These are phyloP conservation scores for Stentor coeruleus DNA, from an alignment of 73 alveolate species.

Conservation along the genomic window DNA sequence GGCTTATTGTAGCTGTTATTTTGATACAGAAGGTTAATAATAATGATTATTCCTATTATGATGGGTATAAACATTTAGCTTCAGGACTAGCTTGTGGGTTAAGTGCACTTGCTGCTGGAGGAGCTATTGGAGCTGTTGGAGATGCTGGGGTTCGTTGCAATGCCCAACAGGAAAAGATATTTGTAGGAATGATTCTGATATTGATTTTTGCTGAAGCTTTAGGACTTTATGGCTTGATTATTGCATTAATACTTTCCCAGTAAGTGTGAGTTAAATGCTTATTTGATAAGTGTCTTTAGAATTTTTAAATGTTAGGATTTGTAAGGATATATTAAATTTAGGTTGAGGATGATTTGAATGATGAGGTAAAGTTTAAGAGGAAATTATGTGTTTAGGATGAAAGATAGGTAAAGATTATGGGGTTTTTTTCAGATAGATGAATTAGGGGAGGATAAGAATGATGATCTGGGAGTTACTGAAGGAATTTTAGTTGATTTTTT, in stretches of 20 bases:
- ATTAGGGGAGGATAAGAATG: too few species aligned
- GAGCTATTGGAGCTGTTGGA: slow-evolving; percentile 89
- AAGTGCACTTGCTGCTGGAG: slow-evolving; percentile 90
- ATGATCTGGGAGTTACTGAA: too few species aligned
- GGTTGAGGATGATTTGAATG: too few species aligned
- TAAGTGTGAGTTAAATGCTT: slow-evolving; percentile 38
- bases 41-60: slow-evolving; percentile 21
- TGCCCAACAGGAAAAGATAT: slow-evolving; percentile 58
- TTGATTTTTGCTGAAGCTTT: slow-evolving; percentile 89
- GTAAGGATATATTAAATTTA: too few species aligned
- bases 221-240: slow-evolving; percentile 87
- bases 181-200: slow-evolving; percentile 86
- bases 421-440: too few species aligned
- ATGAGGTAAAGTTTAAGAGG: too few species aligned
- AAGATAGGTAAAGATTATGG: too few species aligned
- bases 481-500: too few species aligned
- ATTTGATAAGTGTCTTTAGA: too few species aligned
- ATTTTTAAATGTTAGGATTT: too few species aligned
- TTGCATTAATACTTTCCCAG: slow-evolving; percentile 69
- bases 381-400: too few species aligned
- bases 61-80: slow-evolving; percentile 63
- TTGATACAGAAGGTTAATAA: slow-evolving; percentile 42
- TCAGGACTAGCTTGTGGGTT: slow-evolving; percentile 85
- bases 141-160: slow-evolving; percentile 77
- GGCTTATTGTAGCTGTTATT: slow-evolving; percentile 70